Percentiles rank a stretch among this genome's conserved stretches.
phyloP scores from a whole-genome alignment of 169 alveolate genomes.

The Toxoplasma gondii region DNA sequence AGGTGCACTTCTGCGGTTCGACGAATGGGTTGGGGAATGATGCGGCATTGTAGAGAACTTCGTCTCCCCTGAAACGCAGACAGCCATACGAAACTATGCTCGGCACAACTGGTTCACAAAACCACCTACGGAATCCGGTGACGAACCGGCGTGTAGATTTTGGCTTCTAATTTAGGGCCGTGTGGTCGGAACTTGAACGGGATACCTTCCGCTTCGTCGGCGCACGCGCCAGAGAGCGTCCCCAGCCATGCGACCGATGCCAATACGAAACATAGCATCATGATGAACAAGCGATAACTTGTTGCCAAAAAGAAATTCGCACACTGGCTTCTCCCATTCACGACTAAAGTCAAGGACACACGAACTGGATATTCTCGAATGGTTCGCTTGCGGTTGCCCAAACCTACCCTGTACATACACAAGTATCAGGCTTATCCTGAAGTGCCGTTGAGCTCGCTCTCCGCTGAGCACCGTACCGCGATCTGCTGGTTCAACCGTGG shows the following conservation, averaged over 20 bases:
- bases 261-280: not conserved
- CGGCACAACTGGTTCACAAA: not conserved
- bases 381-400: not conserved
- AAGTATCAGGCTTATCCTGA: no score
- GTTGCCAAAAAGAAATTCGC: not conserved
- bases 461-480: no score
- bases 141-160: not conserved
- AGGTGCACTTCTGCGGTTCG: slow-evolving; percentile 65
- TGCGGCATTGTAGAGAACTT: slow-evolving; percentile 47
- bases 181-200: not conserved
- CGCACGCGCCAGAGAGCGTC: not conserved
- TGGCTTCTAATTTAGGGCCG: not conserved
- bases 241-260: not conserved
- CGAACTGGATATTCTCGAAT: not conserved
- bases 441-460: no score
- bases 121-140: not conserved
- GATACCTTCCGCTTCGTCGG: not conserved
- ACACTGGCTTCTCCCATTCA: not conserved
- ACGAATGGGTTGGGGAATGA: slow-evolving; percentile 66
- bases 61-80: not conserved
- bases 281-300: not conserved
- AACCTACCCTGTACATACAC: not conserved
- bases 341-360: not conserved
- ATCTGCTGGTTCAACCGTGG: no score
- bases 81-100: not conserved